A percentile compares a stretch with the other conserved stretches of the same genome.
Evolutionary conservation across 257 asterid genomes (phyloP).

Genomic region (Solanum sejunctum): DNA sequence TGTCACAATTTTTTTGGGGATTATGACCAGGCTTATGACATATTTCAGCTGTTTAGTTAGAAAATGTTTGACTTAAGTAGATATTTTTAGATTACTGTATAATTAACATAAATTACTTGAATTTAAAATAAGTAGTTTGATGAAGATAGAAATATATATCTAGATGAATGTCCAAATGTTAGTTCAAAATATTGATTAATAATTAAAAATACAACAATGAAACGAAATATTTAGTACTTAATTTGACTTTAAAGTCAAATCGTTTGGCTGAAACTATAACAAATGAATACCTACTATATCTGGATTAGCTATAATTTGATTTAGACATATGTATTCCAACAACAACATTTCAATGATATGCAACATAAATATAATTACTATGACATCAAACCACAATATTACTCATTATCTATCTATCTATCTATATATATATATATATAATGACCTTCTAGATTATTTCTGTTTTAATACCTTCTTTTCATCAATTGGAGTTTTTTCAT

Average conservation of each 20-base stretch:
- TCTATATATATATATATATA: too few relatives aligned
- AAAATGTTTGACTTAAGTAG: background rate
- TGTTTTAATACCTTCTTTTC: too few relatives aligned
- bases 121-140: background rate
- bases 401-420: too few relatives aligned
- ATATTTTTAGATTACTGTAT: background rate
- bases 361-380: background rate
- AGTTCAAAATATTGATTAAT: background rate
- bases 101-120: background rate
- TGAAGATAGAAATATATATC: background rate
- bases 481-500: too few relatives aligned
- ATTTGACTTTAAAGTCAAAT: background rate
- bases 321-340: background rate
- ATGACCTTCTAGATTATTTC: too few relatives aligned
- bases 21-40: background rate
- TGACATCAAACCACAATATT: background rate
- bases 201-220: background rate
- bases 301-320: background rate
- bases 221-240: background rate
- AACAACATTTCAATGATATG: background rate
- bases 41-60: background rate
- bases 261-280: background rate
- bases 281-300: background rate
- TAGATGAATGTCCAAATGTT: background rate
- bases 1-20: background rate